A percentile compares a stretch with the other conserved stretches of the same genome.
phyloP scores from a whole-genome alignment of 176 grass and related monocot genomes.

The Lolium multiflorum region DNA sequence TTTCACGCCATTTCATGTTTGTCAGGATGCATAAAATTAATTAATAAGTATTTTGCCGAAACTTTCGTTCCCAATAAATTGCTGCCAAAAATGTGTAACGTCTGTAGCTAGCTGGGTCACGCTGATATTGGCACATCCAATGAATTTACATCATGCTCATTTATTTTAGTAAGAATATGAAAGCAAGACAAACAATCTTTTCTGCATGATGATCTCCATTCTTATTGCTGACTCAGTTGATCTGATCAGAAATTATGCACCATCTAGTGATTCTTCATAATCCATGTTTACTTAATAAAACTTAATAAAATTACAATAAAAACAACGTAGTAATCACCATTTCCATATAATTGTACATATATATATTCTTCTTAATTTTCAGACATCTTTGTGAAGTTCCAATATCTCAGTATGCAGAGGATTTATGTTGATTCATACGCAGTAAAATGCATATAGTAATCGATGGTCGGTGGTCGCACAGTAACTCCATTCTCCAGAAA shows the following conservation, averaged over 20 bases:
- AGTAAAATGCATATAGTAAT: neutral
- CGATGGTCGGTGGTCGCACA: too few species aligned
- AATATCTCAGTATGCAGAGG: neutral
- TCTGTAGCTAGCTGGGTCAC: neutral
- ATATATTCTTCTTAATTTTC: neutral
- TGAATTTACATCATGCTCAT: neutral
- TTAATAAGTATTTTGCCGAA: neutral
- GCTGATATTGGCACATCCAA: neutral
- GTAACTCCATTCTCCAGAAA: neutral
- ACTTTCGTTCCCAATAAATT: neutral
- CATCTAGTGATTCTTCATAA: neutral
- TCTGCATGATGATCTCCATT: neutral
- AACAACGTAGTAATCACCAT: neutral
- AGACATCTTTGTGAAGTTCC: neutral
- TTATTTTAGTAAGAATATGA: neutral
- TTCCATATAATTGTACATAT: neutral
- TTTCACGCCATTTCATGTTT: too few species aligned
- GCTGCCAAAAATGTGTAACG: slow-evolving; percentile 22
- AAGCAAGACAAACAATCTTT: neutral
- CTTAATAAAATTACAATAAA: neutral
- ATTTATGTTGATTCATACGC: neutral
- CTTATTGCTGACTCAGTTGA: neutral
- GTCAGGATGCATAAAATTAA: neutral
- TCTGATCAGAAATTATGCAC: neutral
- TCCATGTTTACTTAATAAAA: neutral